A percentile compares a stretch with the other conserved stretches of the same genome.
phyloP scores from a whole-genome alignment of 1,284 basidiomycete species.

The Rugosomyces carneus region DNA sequence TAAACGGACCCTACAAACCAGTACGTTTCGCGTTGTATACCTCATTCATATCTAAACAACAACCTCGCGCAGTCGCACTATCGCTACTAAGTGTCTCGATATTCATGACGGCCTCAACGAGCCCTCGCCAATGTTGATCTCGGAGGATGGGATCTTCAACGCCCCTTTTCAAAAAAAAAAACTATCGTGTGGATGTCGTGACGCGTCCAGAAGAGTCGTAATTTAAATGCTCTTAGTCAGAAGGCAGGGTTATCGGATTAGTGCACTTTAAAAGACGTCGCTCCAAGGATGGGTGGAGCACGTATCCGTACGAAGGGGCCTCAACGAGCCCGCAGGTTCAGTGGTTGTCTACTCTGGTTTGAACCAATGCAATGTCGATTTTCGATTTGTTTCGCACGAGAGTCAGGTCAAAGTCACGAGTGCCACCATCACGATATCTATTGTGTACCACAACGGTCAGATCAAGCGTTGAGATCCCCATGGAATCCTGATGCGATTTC shows the following conservation, averaged over 20 bases:
- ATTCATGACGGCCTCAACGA: constrained; percentile 67
- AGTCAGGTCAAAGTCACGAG: too few relatives aligned
- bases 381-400: neutral
- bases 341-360: neutral
- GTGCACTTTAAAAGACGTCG: constrained; percentile 6
- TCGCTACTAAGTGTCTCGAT: constrained; percentile 40
- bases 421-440: too few relatives aligned
- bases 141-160: constrained; percentile 56
- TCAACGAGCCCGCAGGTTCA: constrained; percentile 35
- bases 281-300: constrained; percentile 16
- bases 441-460: neutral
- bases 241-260: constrained; percentile 25
- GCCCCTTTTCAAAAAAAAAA: constrained; percentile 40
- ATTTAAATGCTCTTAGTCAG: constrained; percentile 31
- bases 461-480: neutral
- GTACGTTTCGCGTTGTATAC: constrained; percentile 19
- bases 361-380: neutral
- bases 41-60: neutral
- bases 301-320: constrained; percentile 25
- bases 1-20: constrained; percentile 91
- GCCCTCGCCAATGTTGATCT: constrained; percentile 48
- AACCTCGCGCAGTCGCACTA: constrained; percentile 23
- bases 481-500: constrained; percentile 2
- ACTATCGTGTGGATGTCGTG: constrained; percentile 30
- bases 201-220: constrained; percentile 34